Percentiles rank a stretch among this genome's conserved stretches.
phyloP scores from a whole-genome alignment of 2,329 filamentous ascomycete genomes.

The Setomelanomma holmii region DNA sequence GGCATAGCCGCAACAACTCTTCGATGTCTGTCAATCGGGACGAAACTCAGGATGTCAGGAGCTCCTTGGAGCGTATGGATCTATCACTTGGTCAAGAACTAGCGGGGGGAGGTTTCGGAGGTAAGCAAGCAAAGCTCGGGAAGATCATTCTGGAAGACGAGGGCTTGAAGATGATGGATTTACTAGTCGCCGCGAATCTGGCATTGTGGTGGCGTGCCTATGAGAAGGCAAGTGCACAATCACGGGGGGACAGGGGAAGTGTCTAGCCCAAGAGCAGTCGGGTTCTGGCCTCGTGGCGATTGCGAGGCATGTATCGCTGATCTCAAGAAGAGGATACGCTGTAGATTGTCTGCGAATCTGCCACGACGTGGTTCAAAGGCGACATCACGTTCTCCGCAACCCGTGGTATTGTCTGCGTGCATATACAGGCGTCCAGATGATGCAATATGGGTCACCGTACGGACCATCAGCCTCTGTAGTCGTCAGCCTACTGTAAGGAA shows the following conservation, averaged over 20 bases:
- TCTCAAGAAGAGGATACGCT: too few species aligned
- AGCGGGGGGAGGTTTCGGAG: conserved; percentile 84
- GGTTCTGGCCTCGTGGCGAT: too few species aligned
- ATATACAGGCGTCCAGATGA: too few species aligned
- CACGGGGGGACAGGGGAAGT: conserved; percentile 11
- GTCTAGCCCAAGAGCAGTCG: conserved; percentile 5
- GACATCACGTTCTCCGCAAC: too few species aligned
- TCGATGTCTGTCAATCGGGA: conserved; percentile 27
- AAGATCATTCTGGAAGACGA: conserved; percentile 91
- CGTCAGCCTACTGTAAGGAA: neutral
- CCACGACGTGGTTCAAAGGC: neutral
- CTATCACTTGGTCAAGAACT: conserved; percentile 80
- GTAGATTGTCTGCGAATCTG: neutral
- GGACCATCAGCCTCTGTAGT: neutral
- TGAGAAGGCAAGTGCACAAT: conserved; percentile 56
- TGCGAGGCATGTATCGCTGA: too few species aligned
- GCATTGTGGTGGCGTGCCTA: conserved; percentile 93
- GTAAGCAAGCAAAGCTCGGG: conserved; percentile 88
- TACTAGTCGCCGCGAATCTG: conserved; percentile 89
- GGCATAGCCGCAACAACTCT: conserved; percentile 39
- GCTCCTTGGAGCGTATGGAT: conserved; percentile 64
- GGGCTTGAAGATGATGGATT: conserved; percentile 92
- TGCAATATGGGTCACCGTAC: too few species aligned
- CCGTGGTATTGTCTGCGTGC: too few species aligned
- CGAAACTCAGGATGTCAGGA: conserved; percentile 25